Percentiles rank a stretch among this genome's conserved stretches.
These are phyloP conservation scores for Ophiostoma ulmi DNA, from an alignment of 2,329 filamentous ascomycete species.

Conservation along the genomic window DNA sequence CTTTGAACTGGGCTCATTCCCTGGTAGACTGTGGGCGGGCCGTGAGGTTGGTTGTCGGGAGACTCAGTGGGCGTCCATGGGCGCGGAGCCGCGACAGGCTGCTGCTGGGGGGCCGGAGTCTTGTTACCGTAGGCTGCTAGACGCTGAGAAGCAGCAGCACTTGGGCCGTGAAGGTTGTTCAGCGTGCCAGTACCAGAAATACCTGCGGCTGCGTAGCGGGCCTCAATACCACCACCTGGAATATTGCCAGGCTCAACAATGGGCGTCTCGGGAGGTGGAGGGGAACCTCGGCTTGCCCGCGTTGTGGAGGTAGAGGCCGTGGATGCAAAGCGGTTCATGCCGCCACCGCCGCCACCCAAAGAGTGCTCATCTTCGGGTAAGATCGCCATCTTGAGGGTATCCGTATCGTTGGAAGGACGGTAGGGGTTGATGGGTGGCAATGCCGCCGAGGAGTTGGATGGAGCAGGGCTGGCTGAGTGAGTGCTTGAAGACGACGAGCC, in stretches of 20 bases:
- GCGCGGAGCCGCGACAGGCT: constrained; percentile 37
- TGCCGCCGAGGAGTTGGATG: constrained; percentile 6
- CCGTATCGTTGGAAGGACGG: constrained; percentile 22
- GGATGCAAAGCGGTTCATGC: constrained; percentile 62
- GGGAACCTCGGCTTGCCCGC: constrained; percentile 83
- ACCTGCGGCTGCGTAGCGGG: constrained; percentile 82
- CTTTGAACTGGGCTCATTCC: constrained; percentile 66
- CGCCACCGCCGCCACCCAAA: constrained; percentile 7
- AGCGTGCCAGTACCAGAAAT: constrained; percentile 82
- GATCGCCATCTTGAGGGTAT: constrained; percentile 38
- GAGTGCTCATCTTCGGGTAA: constrained; percentile 32
- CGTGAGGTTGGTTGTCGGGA: constrained; percentile 79
- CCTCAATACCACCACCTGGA: constrained; percentile 80
- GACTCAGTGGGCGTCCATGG: constrained; percentile 95
- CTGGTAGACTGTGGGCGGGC: constrained; percentile 87
- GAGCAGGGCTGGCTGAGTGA: neutral
- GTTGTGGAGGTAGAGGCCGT: constrained; percentile 93
- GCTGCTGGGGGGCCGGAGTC: constrained; percentile 37
- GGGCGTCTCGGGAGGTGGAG: constrained; percentile 90
- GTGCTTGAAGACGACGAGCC: constrained; percentile 1
- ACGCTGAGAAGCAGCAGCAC: constrained; percentile 75
- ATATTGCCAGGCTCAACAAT: constrained; percentile 65
- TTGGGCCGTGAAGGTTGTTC: constrained; percentile 63
- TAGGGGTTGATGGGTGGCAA: constrained; percentile 14
- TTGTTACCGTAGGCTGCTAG: constrained; percentile 68